Percentiles rank a stretch among this genome's conserved stretches.
These are phyloP conservation scores for Colletotrichum truncatum DNA, from an alignment of 2,329 filamentous ascomycete species.

Conservation along the genomic window DNA sequence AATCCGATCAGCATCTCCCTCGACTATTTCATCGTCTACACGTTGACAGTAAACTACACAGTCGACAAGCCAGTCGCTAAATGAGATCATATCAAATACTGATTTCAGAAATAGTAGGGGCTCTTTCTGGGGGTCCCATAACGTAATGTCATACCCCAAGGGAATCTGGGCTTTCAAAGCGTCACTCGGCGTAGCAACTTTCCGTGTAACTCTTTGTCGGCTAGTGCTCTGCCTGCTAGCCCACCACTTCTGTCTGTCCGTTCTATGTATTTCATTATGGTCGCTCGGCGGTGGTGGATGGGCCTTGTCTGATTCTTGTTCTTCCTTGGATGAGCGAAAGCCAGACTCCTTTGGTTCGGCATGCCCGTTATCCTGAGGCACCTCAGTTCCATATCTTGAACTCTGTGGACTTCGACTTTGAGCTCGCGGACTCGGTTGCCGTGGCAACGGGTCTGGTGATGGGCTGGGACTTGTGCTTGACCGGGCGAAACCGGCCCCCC, in stretches of 20 bases:
- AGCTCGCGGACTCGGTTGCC: too few relatives aligned
- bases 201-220: not conserved
- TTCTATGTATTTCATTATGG: rapidly evolving
- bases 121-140: not conserved
- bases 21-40: not conserved
- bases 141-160: not conserved
- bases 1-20: not conserved
- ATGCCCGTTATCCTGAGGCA: too few relatives aligned
- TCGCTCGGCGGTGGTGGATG: too few relatives aligned
- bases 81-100: not conserved
- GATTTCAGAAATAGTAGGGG: not conserved
- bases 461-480: too few relatives aligned
- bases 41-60: not conserved
- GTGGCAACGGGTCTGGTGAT: too few relatives aligned
- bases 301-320: too few relatives aligned
- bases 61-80: not conserved
- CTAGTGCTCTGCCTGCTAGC: not conserved
- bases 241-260: not conserved
- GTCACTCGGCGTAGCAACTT: not conserved
- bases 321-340: too few relatives aligned
- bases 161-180: not conserved
- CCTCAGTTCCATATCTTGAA: too few relatives aligned
- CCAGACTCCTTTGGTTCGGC: too few relatives aligned
- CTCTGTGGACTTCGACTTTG: too few relatives aligned
- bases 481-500: too few relatives aligned